Base-by-base conservation (phyloP, 2,329 filamentous ascomycete genomes). In the Rachicladosporium sp. region DNA sequence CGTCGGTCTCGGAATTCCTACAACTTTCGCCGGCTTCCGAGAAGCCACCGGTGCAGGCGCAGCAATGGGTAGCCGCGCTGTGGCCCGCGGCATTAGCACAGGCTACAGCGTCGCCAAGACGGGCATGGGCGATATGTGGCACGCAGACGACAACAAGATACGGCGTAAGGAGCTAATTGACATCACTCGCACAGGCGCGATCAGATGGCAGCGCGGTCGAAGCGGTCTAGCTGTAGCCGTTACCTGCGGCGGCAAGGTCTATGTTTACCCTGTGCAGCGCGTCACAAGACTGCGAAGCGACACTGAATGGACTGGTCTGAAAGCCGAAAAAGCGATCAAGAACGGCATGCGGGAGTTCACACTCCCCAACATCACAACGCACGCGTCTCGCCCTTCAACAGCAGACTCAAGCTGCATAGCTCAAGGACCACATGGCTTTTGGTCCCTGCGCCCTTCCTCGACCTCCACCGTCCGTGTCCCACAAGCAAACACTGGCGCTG, bases 101-200 rank as follows among this genome's bases (percentile, higher is more conserved):
- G 85, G 82, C 3, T 71, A 86, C 21, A 80, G 78, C 31, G 81
- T 80, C 55, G 82, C 80, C n/a, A 63, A 63, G 44, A 80, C 78
- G 41, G 76, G 71, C 33, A 76, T 82, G 57, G 80, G 70, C 48
- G 76, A 82, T 48, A 71, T 87, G 42, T 77, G 82, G 35, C 81
- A 86, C 50, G 82, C 76, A 0, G 78, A 78, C 8, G 82, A 86
- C 55, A 86, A 84, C 58, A 75, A 84, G 46, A 72, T 87, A 32
- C 74, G 80, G 34, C 65, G 86, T 23, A 82, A 81, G 8, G 62
- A 65, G 8, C 70, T 73, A 35, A 57, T 67, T 19, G 63, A 68
- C 10, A 63, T 63, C 10, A 74, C 77, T 2, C 70, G 70, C 2
- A 66, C 71, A 6, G 68, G 71, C 3, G 83, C 79, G 50, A 72